Base-by-base conservation (phyloP, 129 eudicot genomes). In the Artemisia tridentata region DNA sequence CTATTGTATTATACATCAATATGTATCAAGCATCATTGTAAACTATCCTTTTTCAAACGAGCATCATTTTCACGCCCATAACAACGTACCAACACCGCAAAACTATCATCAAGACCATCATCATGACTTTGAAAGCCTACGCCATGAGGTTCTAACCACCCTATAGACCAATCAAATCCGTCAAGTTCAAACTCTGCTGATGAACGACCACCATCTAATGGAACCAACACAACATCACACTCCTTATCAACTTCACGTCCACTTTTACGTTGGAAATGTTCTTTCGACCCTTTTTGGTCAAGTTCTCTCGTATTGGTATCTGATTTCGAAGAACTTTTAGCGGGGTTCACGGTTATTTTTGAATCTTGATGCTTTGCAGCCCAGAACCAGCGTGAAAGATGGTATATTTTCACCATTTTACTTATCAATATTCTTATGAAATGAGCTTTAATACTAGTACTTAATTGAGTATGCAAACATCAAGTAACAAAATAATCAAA, bases 101-200 rank as follows among this genome's bases (percentile, higher is more conserved):
- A 59, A 59, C 64, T 23, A 25, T 59, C 43, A 59, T 59, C 64
- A 19, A 12, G 23, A 57, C 63, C 11, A 16, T 59, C 41, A 12
- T n/a, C 64, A 13, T 23, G 41, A 59, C 64, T 23, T 59, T 23
- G 64, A 34, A 59, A 59, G 34, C 29, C 11, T 6, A 2, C 6
- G 17, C 38, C 64, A 59, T 80, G 91, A 18, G 91, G 86, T 65
- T 86, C 91, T 72, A 84, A 72, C 91, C 91, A 86, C 49, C 91
- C 88, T 51, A 86, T 73, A 0, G 88, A 86, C n/a, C 91, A 86
- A 57, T 82, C 88, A 7, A 84, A 73, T 51, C 58, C 88, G 67
- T 83, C 86, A 9, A 80, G 78, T 15, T 83, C 92, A 57, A 86
- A 79, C 21, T 78, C 86, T 0, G 89, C 89, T 0, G 89, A 79